phyloP scores from a whole-genome alignment of 331 rosid genomes.

The Quercus lobata region DNA sequence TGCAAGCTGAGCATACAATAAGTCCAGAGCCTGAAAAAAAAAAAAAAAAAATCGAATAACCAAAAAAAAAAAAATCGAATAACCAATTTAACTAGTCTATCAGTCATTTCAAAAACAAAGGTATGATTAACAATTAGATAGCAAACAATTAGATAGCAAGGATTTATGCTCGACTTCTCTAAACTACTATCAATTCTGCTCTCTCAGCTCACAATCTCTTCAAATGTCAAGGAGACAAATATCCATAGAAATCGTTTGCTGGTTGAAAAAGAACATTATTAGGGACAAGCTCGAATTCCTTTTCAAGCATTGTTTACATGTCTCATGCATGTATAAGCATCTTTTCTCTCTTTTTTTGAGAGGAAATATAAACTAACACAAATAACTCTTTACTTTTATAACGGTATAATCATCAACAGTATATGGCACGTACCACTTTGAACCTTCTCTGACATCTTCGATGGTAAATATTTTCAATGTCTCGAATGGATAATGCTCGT shows the following conservation, averaged over 20 bases:
- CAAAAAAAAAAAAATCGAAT: background rate
- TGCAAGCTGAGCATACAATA: constrained; percentile 80
- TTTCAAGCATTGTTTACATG: constrained; percentile 3
- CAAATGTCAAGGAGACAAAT: no score
- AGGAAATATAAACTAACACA: background rate
- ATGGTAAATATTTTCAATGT: constrained; percentile 67
- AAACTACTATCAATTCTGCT: no score
- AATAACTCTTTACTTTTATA: background rate
- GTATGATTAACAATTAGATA: background rate
- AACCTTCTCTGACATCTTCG: constrained; percentile 65
- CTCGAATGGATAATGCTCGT: constrained; percentile 42
- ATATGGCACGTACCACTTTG: constrained; percentile 58
- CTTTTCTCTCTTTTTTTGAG: background rate
- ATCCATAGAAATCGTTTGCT: no score
- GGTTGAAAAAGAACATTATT: no score
- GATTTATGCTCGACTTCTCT: background rate
- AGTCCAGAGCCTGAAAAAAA: constrained; percentile 78
- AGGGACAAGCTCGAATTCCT: constrained; percentile 3
- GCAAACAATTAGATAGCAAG: background rate
- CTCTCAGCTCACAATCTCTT: no score
- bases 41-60: constrained; percentile 6
- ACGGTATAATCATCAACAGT: background rate
- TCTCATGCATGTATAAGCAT: background rate
- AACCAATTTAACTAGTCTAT: constrained; percentile 8
- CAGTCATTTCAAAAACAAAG: background rate